Conservation (phyloP, 352 stramenopile species). For the Phytophthora hybrid region DNA sequence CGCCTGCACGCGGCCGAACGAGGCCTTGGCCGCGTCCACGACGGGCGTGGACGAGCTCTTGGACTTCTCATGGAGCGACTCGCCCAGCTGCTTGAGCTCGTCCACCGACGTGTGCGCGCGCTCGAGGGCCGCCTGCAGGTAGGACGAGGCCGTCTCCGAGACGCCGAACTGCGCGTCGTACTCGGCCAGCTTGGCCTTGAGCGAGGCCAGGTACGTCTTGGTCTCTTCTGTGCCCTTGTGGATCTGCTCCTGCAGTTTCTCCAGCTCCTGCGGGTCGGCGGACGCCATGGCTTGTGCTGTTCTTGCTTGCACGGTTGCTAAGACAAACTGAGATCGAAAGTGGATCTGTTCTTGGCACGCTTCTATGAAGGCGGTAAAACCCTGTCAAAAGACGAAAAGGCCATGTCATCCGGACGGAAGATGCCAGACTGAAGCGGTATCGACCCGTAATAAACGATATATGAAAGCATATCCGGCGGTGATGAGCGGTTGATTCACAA, state of each 20-base stretch:
- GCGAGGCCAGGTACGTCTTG: slow-evolving; percentile 72
- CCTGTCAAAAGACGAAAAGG: not conserved
- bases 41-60: slow-evolving; percentile 58
- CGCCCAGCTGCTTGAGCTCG: slow-evolving; percentile 69
- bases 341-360: too few relatives aligned
- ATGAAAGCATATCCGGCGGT: too few relatives aligned
- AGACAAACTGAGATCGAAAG: too few relatives aligned
- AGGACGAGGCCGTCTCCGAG: slow-evolving; percentile 71
- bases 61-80: slow-evolving; percentile 61
- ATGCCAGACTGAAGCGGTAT: too few relatives aligned
- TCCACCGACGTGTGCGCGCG: slow-evolving; percentile 77
- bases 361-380: not conserved
- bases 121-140: slow-evolving; percentile 73
- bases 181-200: slow-evolving; percentile 59
- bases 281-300: slow-evolving; percentile 20
- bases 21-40: slow-evolving; percentile 61
- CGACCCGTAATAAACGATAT: too few relatives aligned
- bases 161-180: slow-evolving; percentile 82
- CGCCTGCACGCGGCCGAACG: slow-evolving; percentile 61
- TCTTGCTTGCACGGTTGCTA: not conserved
- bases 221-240: slow-evolving; percentile 75
- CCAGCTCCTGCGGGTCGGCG: slow-evolving; percentile 45
- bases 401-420: not conserved
- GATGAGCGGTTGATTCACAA: too few relatives aligned
- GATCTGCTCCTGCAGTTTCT: slow-evolving; percentile 78